These are phyloP conservation scores for Otatea glauca DNA, from an alignment of 176 grass and related monocot genomes.

Conservation along the genomic window DNA sequence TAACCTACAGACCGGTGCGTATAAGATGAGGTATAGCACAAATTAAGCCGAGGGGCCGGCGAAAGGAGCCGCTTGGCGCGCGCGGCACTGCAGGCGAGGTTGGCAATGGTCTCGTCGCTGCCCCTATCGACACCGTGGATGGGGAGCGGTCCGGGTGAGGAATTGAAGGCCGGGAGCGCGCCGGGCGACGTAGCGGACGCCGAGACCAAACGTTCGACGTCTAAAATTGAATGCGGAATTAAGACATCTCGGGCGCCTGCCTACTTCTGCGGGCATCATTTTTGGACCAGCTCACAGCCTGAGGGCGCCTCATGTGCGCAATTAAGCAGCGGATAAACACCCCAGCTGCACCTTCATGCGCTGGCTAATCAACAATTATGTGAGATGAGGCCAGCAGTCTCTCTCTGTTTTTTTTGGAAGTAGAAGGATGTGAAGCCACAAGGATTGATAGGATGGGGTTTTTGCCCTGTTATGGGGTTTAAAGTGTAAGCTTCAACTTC, in stretches of 20 bases:
- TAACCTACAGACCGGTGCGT: too few relatives aligned
- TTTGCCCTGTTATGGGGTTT: too few relatives aligned
- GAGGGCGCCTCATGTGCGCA: constrained; percentile 31
- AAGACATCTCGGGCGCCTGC: background rate
- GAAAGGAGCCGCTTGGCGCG: background rate
- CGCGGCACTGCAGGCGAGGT: too few relatives aligned
- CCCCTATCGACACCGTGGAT: background rate
- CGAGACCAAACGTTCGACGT: background rate
- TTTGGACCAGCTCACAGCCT: constrained; percentile 27
- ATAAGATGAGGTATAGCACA: too few relatives aligned
- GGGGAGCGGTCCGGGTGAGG: background rate
- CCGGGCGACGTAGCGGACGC: constrained; percentile 16
- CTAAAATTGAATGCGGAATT: background rate
- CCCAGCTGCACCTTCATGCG: constrained; percentile 27
- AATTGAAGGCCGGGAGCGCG: background rate
- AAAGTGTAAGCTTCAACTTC: too few relatives aligned
- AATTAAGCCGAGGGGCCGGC: background rate
- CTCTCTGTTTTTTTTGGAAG: too few relatives aligned
- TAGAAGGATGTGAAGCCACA: background rate
- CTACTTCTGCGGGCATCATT: constrained; percentile 41
- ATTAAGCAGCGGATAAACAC: constrained; percentile 16
- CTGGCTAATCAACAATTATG: constrained; percentile 1
- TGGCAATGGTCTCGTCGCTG: too few relatives aligned
- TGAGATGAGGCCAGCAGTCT: too few relatives aligned
- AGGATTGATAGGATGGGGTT: background rate